Evolutionary conservation across 225 moss, liverwort and hornwort species (phyloP), one percentile per base, ranked within the genome.

Genomic region (Neckera pumila): DNA sequence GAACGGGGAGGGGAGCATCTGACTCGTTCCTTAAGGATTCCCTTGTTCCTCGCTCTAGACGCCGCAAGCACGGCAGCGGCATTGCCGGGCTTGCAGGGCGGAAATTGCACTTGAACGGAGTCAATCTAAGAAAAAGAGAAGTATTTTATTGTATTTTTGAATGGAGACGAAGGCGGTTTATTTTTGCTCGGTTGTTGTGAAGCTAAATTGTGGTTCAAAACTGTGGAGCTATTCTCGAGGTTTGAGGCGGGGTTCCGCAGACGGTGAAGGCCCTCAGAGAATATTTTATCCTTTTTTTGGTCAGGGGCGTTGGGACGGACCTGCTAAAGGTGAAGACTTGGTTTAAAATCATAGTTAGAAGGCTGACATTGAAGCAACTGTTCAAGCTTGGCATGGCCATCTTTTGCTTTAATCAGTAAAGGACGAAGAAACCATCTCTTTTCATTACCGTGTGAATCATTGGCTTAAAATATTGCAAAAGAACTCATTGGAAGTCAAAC

Each of bases 41-140:
- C 91, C 91, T 56, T 63, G 91, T 89, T 91, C 89, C 82, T 82
- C 87, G 91, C 84, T 70, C 87, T 75, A 56, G 54, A 76, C 91
- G 91, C 91, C 87, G 89, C 89, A 43, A 66, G 56, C 62, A 7
- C 19, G 51, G 78, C 87, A 74, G n/a, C n/a, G n/a, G 84, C 30
- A 5, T 61, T 56, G 62, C 51, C 47, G 80, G 76, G 56, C 25
- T 22, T 43, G 42, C 71, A 56, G 51, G 49, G 34, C 65, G 64
- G 63, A 82, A 51, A 84, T 71, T 76, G 82, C 17, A 6, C 25
- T 67, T 14, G 78, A 63, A 45, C 4, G 19, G 76, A 82, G 84
- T 72, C 87, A 62, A 72, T 88, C 85, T 88, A 69, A 76, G 84
- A 33, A 85, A 56, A 85, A 27, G 83, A 70, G n/a, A 30, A 63